These are phyloP conservation scores for Calonectria ilicicola DNA, from an alignment of 2,329 filamentous ascomycete genomes.

Conservation along the genomic window DNA sequence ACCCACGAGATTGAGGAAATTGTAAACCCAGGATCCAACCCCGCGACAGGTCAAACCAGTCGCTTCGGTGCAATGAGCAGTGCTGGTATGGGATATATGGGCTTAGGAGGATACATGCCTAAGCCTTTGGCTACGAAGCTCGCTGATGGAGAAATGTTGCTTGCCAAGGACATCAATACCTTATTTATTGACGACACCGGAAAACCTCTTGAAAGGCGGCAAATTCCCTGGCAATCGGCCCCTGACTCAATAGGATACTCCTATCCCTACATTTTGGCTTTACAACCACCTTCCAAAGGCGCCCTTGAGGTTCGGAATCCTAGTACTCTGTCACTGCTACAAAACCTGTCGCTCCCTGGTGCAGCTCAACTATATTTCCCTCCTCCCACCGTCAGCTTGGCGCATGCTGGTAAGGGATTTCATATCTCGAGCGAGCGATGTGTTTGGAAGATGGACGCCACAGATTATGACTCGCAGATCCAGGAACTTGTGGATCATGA, in stretches of 20 bases:
- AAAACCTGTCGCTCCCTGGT: constrained; percentile 84
- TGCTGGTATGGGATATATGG: constrained; percentile 96
- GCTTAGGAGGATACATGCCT: constrained; percentile 90
- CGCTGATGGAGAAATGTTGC: constrained; percentile 83
- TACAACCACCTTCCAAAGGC: constrained; percentile 87
- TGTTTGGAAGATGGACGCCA: constrained; percentile 96
- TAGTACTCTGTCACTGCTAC: constrained; percentile 88
- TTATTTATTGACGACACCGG: constrained; percentile 89
- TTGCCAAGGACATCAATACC: constrained; percentile 98
- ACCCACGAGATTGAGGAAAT: constrained; percentile 82
- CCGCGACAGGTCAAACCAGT: constrained; percentile 71
- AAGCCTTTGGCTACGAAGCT: constrained; percentile 89
- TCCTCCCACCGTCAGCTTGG: constrained; percentile 91
- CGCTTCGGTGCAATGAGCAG: constrained; percentile 87
- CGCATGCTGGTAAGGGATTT: constrained; percentile 96
- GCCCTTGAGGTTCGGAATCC: constrained; percentile 92
- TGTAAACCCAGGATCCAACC: constrained; percentile 79
- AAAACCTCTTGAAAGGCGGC: constrained; percentile 82
- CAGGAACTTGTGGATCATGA: constrained; percentile 80
- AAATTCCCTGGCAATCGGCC: constrained; percentile 91
- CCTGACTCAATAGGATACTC: constrained; percentile 96
- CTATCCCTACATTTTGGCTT: constrained; percentile 91
- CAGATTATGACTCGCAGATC: constrained; percentile 91
- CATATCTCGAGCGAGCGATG: constrained; percentile 90
- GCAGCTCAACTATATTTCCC: constrained; percentile 91